A percentile compares a stretch with the other conserved stretches of the same genome.
Evolutionary conservation across 352 stramenopile genomes (phyloP).

Genomic region (Aphanomyces invadans): DNA sequence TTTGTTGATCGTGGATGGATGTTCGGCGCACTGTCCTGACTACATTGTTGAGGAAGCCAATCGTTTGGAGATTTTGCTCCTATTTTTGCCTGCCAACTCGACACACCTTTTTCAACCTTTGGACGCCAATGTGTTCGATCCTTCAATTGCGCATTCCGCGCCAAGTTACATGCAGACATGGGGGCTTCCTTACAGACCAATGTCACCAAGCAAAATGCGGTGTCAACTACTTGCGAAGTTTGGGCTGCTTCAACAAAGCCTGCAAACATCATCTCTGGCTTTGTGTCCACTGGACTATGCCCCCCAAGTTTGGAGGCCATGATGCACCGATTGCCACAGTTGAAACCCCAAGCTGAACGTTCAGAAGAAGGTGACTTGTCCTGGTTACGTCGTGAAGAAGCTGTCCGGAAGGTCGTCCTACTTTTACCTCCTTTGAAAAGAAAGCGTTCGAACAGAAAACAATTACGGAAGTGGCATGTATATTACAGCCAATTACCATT

Average conservation of each 20-base stretch:
- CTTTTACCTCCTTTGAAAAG: background rate
- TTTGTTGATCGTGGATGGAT: background rate
- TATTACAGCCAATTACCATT: background rate
- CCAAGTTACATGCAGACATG: background rate
- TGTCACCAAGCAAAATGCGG: background rate
- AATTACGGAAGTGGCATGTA: background rate
- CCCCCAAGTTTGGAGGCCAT: background rate
- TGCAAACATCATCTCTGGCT: background rate
- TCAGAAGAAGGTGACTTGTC: background rate
- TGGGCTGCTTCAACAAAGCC: background rate
- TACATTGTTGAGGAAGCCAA: background rate
- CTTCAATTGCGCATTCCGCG: background rate
- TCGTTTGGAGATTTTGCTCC: background rate
- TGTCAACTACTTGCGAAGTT: background rate
- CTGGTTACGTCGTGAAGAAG: background rate
- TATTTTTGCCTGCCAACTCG: background rate
- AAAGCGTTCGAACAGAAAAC: background rate
- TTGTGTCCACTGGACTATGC: background rate
- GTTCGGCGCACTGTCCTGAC: background rate
- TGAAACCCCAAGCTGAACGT: background rate
- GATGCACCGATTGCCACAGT: background rate
- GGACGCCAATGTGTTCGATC: background rate
- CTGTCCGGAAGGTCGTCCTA: background rate
- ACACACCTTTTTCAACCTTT: constrained; percentile 9
- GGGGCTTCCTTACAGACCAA: background rate